phyloP scores from a whole-genome alignment of 2,329 filamentous ascomycete species.

The Neofusicoccum ribis region DNA sequence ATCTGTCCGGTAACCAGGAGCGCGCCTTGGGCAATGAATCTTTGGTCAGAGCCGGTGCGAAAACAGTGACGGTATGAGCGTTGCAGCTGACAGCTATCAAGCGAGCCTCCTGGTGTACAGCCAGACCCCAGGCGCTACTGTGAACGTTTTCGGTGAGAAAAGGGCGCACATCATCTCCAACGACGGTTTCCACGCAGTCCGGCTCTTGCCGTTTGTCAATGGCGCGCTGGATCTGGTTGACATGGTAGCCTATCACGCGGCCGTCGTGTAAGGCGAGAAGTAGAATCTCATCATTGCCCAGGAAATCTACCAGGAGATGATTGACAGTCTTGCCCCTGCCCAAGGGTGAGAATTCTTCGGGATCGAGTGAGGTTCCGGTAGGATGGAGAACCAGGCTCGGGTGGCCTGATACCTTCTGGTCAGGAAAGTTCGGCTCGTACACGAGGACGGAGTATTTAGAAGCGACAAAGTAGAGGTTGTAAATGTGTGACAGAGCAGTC shows the following conservation, averaged over 20 bases:
- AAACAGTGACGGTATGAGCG: conserved; percentile 57
- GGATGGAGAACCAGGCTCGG: conserved; percentile 42
- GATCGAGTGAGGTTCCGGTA: conserved; percentile 31
- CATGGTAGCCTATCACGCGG: conserved; percentile 47
- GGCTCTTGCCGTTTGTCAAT: conserved; percentile 22
- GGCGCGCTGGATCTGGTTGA: conserved; percentile 31
- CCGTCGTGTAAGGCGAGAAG: conserved; percentile 61
- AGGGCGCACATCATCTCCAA: conserved; percentile 47
- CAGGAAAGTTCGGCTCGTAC: conserved; percentile 46
- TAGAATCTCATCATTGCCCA: conserved; percentile 49
- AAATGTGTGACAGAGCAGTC: conserved; percentile 47
- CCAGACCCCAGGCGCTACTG: conserved; percentile 82
- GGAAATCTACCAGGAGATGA: conserved; percentile 43
- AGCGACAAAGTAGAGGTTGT: conserved; percentile 53
- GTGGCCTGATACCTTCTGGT: conserved; percentile 38
- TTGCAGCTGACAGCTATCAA: conserved; percentile 87
- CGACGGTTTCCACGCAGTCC: conserved; percentile 20
- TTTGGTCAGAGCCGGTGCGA: conserved; percentile 57
- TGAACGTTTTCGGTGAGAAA: conserved; percentile 79
- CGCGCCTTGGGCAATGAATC: background rate
- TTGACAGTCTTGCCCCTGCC: conserved; percentile 41
- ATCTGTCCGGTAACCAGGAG: conserved; percentile 1
- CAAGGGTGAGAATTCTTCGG: conserved; percentile 18
- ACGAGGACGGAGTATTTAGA: conserved; percentile 42
- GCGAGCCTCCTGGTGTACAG: conserved; percentile 77